A percentile compares a stretch with the other conserved stretches of the same genome.
Conservation (phyloP, 2,329 filamentous ascomycete species). For the Trichoderma atrobrunneum region DNA sequence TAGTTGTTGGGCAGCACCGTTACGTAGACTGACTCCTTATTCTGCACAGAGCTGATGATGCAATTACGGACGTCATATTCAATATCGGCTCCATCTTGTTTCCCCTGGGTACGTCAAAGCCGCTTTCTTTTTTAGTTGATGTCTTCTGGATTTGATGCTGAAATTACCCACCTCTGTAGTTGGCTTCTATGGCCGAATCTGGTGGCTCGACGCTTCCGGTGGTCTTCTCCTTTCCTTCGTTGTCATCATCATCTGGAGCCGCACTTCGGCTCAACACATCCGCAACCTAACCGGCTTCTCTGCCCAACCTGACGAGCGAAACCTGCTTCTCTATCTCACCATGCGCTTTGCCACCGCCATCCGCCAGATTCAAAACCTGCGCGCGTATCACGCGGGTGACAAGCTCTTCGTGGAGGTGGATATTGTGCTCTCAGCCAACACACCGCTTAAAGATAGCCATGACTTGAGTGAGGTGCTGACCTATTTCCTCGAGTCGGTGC, state of each 20-base stretch:
- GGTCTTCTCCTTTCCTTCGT: slow-evolving; percentile 74
- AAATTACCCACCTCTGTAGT: slow-evolving; percentile 40
- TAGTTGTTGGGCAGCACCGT: not conserved
- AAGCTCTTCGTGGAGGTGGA: slow-evolving; percentile 81
- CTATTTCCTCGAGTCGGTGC: slow-evolving; percentile 81
- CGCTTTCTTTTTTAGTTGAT: not conserved
- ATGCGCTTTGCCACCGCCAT: slow-evolving; percentile 93
- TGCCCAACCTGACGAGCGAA: slow-evolving; percentile 76
- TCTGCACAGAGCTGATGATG: slow-evolving; percentile 45
- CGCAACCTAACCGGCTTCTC: slow-evolving; percentile 77
- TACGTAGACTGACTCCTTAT: slow-evolving; percentile 18
- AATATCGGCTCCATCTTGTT: slow-evolving; percentile 88
- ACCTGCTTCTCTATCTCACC: slow-evolving; percentile 82
- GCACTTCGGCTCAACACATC: slow-evolving; percentile 72
- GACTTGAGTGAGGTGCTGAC: slow-evolving; percentile 75
- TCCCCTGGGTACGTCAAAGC: slow-evolving; percentile 57
- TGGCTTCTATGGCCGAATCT: slow-evolving; percentile 71
- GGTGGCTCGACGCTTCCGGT: slow-evolving; percentile 81
- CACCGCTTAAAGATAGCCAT: slow-evolving; percentile 74
- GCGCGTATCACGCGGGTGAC: slow-evolving; percentile 82
- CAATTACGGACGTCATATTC: slow-evolving; percentile 77
- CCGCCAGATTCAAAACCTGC: slow-evolving; percentile 77
- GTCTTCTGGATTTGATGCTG: not conserved
- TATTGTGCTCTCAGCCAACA: slow-evolving; percentile 75
- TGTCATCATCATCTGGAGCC: slow-evolving; percentile 77